Evolutionary conservation across 2,329 filamentous ascomycete genomes (phyloP), one percentile per base, ranked within the genome.

Genomic region (Aspergillus pseudotamarii): DNA sequence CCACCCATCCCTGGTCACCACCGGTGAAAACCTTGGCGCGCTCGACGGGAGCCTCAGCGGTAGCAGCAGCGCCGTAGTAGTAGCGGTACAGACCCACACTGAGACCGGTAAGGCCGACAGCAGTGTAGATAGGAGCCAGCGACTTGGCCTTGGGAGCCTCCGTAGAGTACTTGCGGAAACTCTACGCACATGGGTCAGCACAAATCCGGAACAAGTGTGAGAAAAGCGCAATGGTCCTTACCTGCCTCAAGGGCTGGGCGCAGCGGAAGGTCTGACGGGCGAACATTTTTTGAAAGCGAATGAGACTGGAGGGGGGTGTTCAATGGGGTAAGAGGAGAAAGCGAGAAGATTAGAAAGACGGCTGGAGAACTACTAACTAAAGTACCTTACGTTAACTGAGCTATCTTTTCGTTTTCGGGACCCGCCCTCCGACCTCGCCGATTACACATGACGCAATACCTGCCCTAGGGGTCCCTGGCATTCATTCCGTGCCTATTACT

Each of bases 1-100:
- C 89, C 67, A 97, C 79, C 81, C 93, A 98, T 69, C 93, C 94
- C 81, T 97, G 93, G 66, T 96, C 92, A 68, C 92, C 93, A 69
- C 94, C 94, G 38, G 86, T 91, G 78, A 98, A 90, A 62, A 85
- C 82, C 75, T 84, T 84, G 26, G 76, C 68, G 61, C 76, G 80
- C 46, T 79, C 76, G 66, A 77, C 75, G 59, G 69, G 71, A 59
- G 66, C 66, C 58, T 73, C 72, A 21, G 75, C 71, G 57, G 70
- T 76, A 66, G 74, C 68, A 38, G 69, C 61, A 58, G 74, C 68
- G 41, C 70, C 61, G 58, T 68, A 73, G 68, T 69, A 75, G 67
- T 80, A 85, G 70, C 84, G 83, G 76, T 85, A 86, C 58, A 80
- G 85, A 63, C 86, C 90, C 23, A 87, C 80, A 62, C 84, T 88